Conservation (phyloP, 2,329 filamentous ascomycete genomes). For the Stenocarpella maydis region DNA sequence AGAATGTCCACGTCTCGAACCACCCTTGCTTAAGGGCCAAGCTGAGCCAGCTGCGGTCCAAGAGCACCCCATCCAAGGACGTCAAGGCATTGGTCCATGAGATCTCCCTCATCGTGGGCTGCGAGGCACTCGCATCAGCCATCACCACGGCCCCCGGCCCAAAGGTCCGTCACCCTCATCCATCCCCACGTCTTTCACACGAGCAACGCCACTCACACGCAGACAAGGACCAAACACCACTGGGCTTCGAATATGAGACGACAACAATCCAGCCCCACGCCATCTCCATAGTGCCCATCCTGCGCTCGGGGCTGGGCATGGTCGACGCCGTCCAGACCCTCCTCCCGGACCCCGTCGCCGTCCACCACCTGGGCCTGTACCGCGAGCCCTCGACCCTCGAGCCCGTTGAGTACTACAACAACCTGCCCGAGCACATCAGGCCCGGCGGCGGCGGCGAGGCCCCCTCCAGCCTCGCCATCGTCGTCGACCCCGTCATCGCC, state of each 20-base stretch:
- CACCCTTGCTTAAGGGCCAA: conserved; percentile 91
- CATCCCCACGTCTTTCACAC: conserved; percentile 4
- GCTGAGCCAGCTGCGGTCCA: conserved; percentile 86
- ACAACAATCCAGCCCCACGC: conserved; percentile 68
- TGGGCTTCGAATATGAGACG: conserved; percentile 78
- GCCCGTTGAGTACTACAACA: conserved; percentile 98
- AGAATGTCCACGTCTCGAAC: conserved; percentile 78
- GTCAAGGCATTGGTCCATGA: conserved; percentile 87
- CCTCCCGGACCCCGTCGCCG: conserved; percentile 79
- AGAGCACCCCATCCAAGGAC: conserved; percentile 73
- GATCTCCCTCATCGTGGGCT: conserved; percentile 82
- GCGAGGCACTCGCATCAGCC: conserved; percentile 77
- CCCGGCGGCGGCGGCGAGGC: conserved; percentile 44
- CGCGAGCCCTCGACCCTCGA: conserved; percentile 87
- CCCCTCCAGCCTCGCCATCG: conserved; percentile 71
- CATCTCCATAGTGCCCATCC: conserved; percentile 87
- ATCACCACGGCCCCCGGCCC: conserved; percentile 66
- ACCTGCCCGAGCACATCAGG: conserved; percentile 77
- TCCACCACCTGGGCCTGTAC: conserved; percentile 95
- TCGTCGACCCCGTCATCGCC: conserved; percentile 92
- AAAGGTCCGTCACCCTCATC: conserved; percentile 60
- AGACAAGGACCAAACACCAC: conserved; percentile 75
- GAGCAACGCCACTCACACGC: background rate
- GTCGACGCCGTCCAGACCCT: conserved; percentile 85
- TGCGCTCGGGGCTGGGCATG: conserved; percentile 93